Conservation (phyloP, 2,329 filamentous ascomycete species). For the Biscogniauxia mediterranea region DNA sequence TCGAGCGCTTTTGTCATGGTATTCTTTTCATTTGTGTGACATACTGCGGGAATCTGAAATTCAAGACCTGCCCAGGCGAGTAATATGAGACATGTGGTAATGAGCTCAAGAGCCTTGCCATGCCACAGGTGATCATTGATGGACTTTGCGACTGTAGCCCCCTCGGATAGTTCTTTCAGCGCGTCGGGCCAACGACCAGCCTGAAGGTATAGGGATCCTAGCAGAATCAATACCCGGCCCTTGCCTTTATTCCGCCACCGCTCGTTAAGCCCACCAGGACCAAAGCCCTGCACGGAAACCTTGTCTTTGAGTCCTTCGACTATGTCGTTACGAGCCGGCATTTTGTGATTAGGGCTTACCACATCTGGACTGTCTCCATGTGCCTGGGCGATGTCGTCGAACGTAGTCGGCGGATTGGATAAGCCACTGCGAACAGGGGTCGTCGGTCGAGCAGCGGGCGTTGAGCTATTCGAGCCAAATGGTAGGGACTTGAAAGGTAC, state of each 20-base stretch:
- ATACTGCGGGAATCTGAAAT: conserved; percentile 69
- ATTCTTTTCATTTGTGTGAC: conserved; percentile 50
- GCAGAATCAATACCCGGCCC: conserved; percentile 72
- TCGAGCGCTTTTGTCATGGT: conserved; percentile 35
- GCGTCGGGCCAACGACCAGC: conserved; percentile 90
- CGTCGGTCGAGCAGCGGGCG: conserved; percentile 46
- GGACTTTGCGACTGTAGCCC: conserved; percentile 71
- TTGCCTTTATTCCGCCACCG: conserved; percentile 78
- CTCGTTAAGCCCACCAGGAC: conserved; percentile 69
- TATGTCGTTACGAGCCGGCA: conserved; percentile 36
- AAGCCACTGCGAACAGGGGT: conserved; percentile 50
- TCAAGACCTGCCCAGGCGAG: conserved; percentile 81
- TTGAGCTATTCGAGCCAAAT: conserved; percentile 45
- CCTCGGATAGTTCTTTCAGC: conserved; percentile 77
- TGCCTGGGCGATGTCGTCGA: conserved; percentile 43
- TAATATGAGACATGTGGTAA: conserved; percentile 77
- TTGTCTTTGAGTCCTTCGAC: conserved; percentile 50
- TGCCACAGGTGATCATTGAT: conserved; percentile 96
- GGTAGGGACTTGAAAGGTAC: conserved; percentile 49
- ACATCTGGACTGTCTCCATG: conserved; percentile 34
- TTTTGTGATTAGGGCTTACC: conserved; percentile 42
- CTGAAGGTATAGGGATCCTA: conserved; percentile 84
- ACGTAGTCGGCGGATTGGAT: conserved; percentile 48
- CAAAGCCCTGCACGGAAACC: conserved; percentile 70
- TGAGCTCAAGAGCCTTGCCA: conserved; percentile 88